Conservation (phyloP, 148 eudicot genomes). For the Vaccinium macrocarpon region DNA sequence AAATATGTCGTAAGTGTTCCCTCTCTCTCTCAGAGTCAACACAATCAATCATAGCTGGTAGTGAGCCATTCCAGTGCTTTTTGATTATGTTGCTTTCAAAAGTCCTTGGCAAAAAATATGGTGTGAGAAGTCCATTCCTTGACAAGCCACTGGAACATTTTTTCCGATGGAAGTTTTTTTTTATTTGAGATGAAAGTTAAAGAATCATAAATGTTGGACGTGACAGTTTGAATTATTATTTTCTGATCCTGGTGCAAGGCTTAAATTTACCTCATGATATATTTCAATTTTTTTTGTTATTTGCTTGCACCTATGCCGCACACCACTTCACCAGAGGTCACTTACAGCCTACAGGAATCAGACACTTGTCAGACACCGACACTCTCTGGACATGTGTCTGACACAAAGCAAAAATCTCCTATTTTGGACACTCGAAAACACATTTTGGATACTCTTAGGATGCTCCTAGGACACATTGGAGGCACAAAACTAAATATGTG, state of each 20-base stretch:
- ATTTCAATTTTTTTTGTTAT: not conserved
- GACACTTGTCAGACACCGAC: not conserved
- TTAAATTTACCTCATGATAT: not conserved
- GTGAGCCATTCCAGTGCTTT: not conserved
- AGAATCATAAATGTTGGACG: not conserved
- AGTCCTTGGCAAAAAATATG: not conserved
- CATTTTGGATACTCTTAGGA: not conserved
- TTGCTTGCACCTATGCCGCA: not conserved
- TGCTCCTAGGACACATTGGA: not conserved
- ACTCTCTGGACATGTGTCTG: not conserved
- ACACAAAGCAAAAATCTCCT: not conserved
- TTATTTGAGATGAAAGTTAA: not conserved
- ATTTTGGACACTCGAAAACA: not conserved
- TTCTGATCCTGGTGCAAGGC: not conserved
- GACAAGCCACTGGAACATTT: not conserved
- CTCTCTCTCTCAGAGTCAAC: slow-evolving; percentile 5
- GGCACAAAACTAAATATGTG: not conserved
- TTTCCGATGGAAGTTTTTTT: not conserved
- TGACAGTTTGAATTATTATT: not conserved
- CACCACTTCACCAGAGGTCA: not conserved
- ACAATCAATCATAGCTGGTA: not conserved
- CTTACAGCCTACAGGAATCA: not conserved
- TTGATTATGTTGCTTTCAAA: not conserved
- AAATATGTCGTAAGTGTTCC: slow-evolving; percentile 64
- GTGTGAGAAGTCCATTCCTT: not conserved